Percentiles rank a stretch among this genome's conserved stretches.
phyloP scores from a whole-genome alignment of 352 stramenopile species.

The Globisporangium nagaii region DNA sequence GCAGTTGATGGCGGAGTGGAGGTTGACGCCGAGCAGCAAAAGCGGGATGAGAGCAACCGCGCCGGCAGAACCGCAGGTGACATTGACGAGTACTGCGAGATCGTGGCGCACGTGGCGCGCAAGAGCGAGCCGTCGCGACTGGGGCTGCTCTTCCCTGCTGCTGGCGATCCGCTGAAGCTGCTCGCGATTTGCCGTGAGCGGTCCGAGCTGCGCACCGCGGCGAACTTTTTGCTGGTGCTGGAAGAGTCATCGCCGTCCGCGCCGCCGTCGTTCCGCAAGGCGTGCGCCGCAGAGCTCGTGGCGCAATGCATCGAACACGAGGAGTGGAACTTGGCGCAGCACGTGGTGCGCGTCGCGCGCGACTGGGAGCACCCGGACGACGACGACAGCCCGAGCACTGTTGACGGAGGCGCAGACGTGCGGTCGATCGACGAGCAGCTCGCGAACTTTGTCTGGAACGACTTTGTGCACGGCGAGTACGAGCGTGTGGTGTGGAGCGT shows the following conservation, averaged over 20 bases:
- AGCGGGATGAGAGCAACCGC: not conserved
- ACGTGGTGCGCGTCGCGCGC: constrained; percentile 77
- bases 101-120: constrained; percentile 74
- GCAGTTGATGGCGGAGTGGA: not conserved
- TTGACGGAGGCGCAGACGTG: constrained; percentile 9
- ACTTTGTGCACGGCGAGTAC: constrained; percentile 53
- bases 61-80: constrained; percentile 17
- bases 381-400: not conserved
- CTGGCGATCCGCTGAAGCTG: constrained; percentile 63
- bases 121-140: constrained; percentile 81
- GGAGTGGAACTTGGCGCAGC: constrained; percentile 63
- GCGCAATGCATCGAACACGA: constrained; percentile 72
- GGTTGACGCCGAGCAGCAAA: not conserved
- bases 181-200: constrained; percentile 55
- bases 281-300: constrained; percentile 56
- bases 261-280: constrained; percentile 31
- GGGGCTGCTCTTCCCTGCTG: constrained; percentile 57
- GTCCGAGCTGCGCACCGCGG: constrained; percentile 67
- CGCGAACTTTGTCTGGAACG: constrained; percentile 39
- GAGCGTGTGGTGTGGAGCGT: constrained; percentile 64
- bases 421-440: constrained; percentile 59
- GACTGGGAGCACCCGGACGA: constrained; percentile 56
- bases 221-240: constrained; percentile 80
- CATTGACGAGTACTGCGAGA: constrained; percentile 80
- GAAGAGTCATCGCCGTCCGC: constrained; percentile 50